Base-by-base conservation (phyloP, 495 filamentous ascomycete species). In the Thozetella sp. region DNA sequence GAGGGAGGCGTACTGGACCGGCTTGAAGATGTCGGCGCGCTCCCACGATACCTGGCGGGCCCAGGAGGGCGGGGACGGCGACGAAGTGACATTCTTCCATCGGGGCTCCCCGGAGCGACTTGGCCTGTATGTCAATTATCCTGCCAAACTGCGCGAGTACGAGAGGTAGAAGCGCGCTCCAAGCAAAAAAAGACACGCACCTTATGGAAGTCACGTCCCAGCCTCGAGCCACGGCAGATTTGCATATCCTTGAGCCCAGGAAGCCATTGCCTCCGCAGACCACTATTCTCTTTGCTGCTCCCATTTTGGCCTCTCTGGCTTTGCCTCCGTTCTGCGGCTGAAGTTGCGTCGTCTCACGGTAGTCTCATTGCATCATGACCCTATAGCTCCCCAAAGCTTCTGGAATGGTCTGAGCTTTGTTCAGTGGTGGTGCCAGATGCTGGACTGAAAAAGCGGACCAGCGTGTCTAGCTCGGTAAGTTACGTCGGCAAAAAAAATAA, bases 181-280 rank as follows among this genome's bases (percentile, higher is more conserved):
- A 37, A 17, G 51, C 17, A 27, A 20, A 37, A 13, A 26, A 61
- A 50, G 23, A n/a, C n/a, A n/a, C n/a, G n/a, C 85, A 91, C 92
- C 91, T 95, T 60, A 98, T 84, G 2, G 93, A 97, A 25, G 84
- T 93, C 17, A 97, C 93, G 54, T 88, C 83, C 93, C 94, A 97
- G 51, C 91, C 90, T 60, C 92, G 80, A 45, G 86, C 78, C 46
- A 89, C 85, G 25, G 92, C 95, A 37, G 89, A 87, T 83, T 91
- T 94, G 76, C 93, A 97, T 75, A 99, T 97, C 54, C 93, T 82
- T 24, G 90, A 93, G 15, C 93, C 93, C 81, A 99, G 74, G 70
- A 99, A 99, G n/a, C 95, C 95, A 68, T 88, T 97, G 55, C 95
- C 95, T 55, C 95, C 95, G 53, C 90, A 94, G 52, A 99, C 93